Conservation (phyloP, 2,329 filamentous ascomycete genomes). For the Septoria linicola region DNA sequence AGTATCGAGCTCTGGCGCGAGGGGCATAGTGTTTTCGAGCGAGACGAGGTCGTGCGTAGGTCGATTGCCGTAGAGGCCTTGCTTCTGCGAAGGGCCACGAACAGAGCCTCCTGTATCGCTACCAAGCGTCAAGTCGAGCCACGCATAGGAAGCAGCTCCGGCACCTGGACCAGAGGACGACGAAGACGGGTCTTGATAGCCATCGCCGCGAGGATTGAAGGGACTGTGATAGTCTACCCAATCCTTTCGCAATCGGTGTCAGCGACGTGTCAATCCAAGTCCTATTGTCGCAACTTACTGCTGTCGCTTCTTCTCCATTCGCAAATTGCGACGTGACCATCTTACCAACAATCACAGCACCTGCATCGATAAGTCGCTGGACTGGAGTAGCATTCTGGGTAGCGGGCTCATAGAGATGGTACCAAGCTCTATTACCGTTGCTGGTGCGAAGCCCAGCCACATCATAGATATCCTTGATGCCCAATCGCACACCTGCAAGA, state of each 20-base stretch:
- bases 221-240: constrained; percentile 49
- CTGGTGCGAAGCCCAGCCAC: constrained; percentile 57
- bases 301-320: constrained; percentile 49
- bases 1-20: constrained; percentile 51
- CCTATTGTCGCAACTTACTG: constrained; percentile 16
- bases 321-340: constrained; percentile 50
- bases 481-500: constrained; percentile 60
- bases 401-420: constrained; percentile 51
- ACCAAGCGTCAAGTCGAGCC: constrained; percentile 53
- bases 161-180: constrained; percentile 52
- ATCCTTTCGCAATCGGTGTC: constrained; percentile 38
- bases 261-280: neutral
- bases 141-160: constrained; percentile 49
- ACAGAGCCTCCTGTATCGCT: constrained; percentile 54
- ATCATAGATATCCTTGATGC: constrained; percentile 63
- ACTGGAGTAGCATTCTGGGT: constrained; percentile 52
- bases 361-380: constrained; percentile 58
- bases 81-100: constrained; percentile 48
- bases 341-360: constrained; percentile 53
- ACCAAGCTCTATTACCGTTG: constrained; percentile 60
- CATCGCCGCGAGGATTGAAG: constrained; percentile 47
- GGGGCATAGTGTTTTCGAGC: constrained; percentile 51
- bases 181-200: constrained; percentile 48
- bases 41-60: constrained; percentile 50
- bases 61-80: constrained; percentile 53